Evolutionary conservation across 306 rosid genomes (phyloP), one percentile per base, ranked within the genome.

Genomic region (Canavalia ensiformis): DNA sequence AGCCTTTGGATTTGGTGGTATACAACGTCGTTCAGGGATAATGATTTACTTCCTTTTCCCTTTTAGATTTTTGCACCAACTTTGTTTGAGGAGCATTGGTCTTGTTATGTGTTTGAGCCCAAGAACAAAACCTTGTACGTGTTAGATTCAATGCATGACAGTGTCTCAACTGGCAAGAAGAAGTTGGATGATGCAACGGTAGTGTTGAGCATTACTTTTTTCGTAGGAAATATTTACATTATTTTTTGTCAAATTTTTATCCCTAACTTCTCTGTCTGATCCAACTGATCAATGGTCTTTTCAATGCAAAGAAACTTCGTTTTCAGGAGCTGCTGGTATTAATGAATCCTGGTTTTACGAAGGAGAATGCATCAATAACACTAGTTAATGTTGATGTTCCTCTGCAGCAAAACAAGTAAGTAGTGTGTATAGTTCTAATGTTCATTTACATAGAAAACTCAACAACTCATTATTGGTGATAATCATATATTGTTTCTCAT

Each of bases 161-260:
- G 7, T 11, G 8, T 66, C 42, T 54, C 74, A 52, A 66, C 35
- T 56, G 4, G 75, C 67, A 77, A 77, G 66, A 77, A 77, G 55
- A 77, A 67, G 49, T 66, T 77, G 75, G 82, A 77, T 66, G 46
- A 66, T 77, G 82, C 82, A 77, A 77, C 56, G 75, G 82, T 77
- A 66, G 37, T 52, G 54, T 52, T 77, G 13, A 39, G 7, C 75
- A 11, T 37, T 25, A 37, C 1, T 52, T 50, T 33, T 52, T 30
- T 4, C 9, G 1, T 29, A 0, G 42, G 64, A 64, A 66, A 64
- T 65, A 52, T 28, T 65, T 66, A 50, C n/a, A 51, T 8, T 65
- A 60, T 2, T 37, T 18, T 37, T 33, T 74, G 55, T 74, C 1
- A 18, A 9, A 25, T 9, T 54, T 47, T 46, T 76, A 8, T 47